Conservation (phyloP, 179 eudicot species). For the Patellifolia procumbens region DNA sequence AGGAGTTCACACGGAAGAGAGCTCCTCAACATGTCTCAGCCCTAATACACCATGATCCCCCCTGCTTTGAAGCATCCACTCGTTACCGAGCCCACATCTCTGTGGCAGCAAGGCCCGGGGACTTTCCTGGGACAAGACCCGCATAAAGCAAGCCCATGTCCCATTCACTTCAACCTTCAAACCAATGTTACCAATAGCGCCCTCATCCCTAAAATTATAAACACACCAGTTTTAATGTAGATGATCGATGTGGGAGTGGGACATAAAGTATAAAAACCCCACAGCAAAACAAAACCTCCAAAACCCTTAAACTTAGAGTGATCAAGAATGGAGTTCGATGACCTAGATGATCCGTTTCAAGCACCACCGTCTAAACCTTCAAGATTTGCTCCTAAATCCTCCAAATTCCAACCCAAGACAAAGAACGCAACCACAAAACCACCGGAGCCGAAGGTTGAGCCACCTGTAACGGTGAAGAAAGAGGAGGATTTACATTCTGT, state of each 20-base stretch:
- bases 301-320: neutral
- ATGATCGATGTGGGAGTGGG: constrained; percentile 31
- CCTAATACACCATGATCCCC: no score
- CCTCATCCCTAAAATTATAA: neutral
- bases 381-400: constrained; percentile 32
- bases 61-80: neutral
- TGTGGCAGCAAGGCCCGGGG: constrained; percentile 28
- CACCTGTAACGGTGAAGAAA: neutral
- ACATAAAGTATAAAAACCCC: neutral
- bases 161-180: constrained; percentile 31
- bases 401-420: no score
- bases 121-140: constrained; percentile 31
- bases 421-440: constrained; percentile 2
- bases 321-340: constrained; percentile 59
- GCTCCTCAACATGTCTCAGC: constrained; percentile 35
- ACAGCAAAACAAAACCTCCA: neutral
- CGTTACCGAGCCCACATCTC: constrained; percentile 34
- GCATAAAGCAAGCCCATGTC: neutral
- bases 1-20: constrained; percentile 3
- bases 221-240: fast-evolving
- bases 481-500: no score
- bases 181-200: fast-evolving
- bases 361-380: constrained; percentile 23
- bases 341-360: constrained; percentile 39
- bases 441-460: no score